Conservation (phyloP, 768 basidiomycete genomes). For the Rhizopogon sp. region DNA sequence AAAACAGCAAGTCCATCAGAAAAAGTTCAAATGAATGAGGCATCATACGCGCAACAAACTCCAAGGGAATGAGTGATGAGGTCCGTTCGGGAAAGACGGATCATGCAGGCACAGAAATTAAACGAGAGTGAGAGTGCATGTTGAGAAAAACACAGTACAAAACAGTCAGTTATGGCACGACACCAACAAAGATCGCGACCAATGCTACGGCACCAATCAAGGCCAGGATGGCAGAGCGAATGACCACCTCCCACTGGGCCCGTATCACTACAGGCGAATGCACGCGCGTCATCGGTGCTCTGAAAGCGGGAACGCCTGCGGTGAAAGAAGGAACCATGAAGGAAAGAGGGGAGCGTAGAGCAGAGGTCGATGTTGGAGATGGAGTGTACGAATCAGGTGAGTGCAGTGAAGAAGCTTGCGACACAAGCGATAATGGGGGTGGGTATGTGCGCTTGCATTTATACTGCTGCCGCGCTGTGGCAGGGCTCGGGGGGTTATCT, state of each 20-base stretch:
- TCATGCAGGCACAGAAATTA: too few species aligned
- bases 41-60: too few species aligned
- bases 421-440: neutral
- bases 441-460: slow-evolving; percentile 19
- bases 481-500: neutral
- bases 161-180: slow-evolving; percentile 15
- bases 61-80: too few species aligned
- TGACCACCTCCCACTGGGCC: slow-evolving; percentile 84
- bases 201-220: slow-evolving; percentile 31
- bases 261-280: slow-evolving; percentile 66
- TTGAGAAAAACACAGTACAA: slow-evolving; percentile 5
- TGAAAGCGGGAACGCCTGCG: slow-evolving; percentile 61
- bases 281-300: slow-evolving; percentile 62
- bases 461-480: slow-evolving; percentile 21
- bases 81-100: too few species aligned
- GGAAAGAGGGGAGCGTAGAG: slow-evolving; percentile 5
- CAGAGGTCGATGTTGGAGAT: neutral
- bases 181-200: slow-evolving; percentile 27
- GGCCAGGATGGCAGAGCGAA: slow-evolving; percentile 49
- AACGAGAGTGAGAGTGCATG: too few species aligned
- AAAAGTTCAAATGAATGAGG: too few species aligned
- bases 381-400: neutral
- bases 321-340: slow-evolving; percentile 25
- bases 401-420: neutral
- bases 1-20: too few species aligned